Percentiles rank a stretch among this genome's conserved stretches.
These are phyloP conservation scores for Atalantia buxifolia DNA, from an alignment of 345 rosid genomes.

Conservation along the genomic window DNA sequence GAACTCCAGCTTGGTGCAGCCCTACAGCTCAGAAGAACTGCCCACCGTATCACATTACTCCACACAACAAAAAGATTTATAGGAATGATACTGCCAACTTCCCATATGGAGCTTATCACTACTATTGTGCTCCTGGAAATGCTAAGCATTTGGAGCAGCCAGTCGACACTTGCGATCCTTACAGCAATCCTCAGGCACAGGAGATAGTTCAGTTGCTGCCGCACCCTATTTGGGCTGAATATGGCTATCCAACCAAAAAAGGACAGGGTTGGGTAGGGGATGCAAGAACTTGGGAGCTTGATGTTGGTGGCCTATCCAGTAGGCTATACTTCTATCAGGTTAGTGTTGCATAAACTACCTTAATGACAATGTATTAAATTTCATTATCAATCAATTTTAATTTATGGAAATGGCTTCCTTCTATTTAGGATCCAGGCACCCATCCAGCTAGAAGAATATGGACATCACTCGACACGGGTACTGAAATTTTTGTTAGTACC, in stretches of 20 bases:
- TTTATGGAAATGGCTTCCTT: not conserved
- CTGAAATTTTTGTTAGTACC: slow-evolving; percentile 47
- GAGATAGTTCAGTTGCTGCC: slow-evolving; percentile 72
- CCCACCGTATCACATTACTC: slow-evolving; percentile 59
- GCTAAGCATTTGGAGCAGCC: slow-evolving; percentile 43
- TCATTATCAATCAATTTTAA: not conserved
- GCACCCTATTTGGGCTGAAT: slow-evolving; percentile 66
- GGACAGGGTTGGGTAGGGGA: slow-evolving; percentile 76
- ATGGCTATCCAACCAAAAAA: slow-evolving; percentile 58
- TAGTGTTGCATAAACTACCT: not conserved
- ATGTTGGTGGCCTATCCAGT: slow-evolving; percentile 60
- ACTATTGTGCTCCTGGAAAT: slow-evolving; percentile 68
- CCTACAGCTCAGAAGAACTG: slow-evolving; percentile 37
- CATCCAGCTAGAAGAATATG: slow-evolving; percentile 61
- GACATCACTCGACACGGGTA: slow-evolving; percentile 65
- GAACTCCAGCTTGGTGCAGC: slow-evolving; percentile 46
- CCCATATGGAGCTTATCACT: slow-evolving; percentile 65
- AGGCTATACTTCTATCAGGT: slow-evolving; percentile 81
- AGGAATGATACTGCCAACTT: slow-evolving; percentile 44
- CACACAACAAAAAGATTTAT: slow-evolving; percentile 40
- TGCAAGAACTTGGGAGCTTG: slow-evolving; percentile 67
- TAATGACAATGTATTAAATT: not conserved
- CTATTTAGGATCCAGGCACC: slow-evolving; percentile 56
- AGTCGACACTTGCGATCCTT: slow-evolving; percentile 56
- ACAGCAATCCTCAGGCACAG: slow-evolving; percentile 74